phyloP scores from a whole-genome alignment of 163 green algal genomes.

The Chlamydomonas reinhardtii region DNA sequence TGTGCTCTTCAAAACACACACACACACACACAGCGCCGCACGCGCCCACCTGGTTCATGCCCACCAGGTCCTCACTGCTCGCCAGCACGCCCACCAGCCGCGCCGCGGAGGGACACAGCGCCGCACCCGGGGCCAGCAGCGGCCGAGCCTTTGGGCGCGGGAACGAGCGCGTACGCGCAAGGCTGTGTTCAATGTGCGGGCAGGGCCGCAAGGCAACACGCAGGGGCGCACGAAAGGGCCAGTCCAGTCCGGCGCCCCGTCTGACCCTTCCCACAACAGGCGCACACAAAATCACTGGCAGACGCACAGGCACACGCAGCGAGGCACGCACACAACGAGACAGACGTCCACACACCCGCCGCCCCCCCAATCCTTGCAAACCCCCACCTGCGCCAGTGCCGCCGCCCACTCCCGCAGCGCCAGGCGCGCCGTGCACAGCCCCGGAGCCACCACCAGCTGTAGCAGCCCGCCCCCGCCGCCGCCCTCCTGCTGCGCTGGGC shows the following conservation, averaged over 20 bases:
- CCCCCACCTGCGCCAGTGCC: conserved; percentile 6
- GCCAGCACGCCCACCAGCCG: conserved; percentile 35
- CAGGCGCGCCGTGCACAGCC: conserved; percentile 7
- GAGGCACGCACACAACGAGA: too few relatives aligned
- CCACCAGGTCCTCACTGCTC: conserved; percentile 25
- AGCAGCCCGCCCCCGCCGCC: not conserved
- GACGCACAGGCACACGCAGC: too few relatives aligned
- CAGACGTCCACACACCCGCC: too few relatives aligned
- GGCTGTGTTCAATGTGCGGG: not conserved
- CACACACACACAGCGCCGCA: too few relatives aligned
- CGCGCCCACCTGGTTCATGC: conserved; percentile 49
- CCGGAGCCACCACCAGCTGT: conserved; percentile 1
- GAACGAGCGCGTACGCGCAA: not conserved
- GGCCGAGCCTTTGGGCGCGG: conserved; percentile 7
- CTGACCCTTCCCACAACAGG: too few relatives aligned
- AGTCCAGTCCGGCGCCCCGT: too few relatives aligned
- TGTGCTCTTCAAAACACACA: too few relatives aligned
- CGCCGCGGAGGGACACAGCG: not conserved
- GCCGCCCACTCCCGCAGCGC: conserved; percentile 24
- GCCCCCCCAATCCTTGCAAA: not conserved
- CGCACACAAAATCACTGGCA: too few relatives aligned
- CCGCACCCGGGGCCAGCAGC: not conserved
- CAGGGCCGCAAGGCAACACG: too few relatives aligned
- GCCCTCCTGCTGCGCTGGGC: too few relatives aligned
- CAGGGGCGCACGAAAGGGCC: too few relatives aligned